Percentiles rank a stretch among this genome's conserved stretches.
These are phyloP conservation scores for Aspergillus incahuasiensis DNA, from an alignment of 495 filamentous ascomycete species.

Conservation along the genomic window DNA sequence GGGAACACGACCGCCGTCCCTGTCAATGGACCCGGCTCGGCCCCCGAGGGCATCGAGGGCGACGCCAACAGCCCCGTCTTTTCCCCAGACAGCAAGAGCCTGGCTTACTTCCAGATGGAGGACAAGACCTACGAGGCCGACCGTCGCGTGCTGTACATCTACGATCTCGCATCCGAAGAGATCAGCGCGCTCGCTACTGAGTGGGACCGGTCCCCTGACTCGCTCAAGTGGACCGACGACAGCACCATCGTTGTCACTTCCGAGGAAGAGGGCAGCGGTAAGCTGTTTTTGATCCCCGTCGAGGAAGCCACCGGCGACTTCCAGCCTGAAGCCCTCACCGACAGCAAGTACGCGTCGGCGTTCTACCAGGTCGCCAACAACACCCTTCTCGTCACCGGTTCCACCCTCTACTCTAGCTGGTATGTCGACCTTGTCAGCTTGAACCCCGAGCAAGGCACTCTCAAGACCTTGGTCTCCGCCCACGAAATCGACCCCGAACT, in stretches of 20 bases:
- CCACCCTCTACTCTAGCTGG: conserved; percentile 31
- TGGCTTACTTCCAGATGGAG: conserved; percentile 42
- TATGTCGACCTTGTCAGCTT: conserved; percentile 30
- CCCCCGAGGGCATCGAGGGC: conserved; percentile 27
- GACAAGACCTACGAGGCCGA: conserved; percentile 34
- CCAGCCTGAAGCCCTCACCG: conserved; percentile 31
- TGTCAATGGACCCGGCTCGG: conserved; percentile 32
- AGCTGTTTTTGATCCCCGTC: conserved; percentile 31
- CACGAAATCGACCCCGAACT: conserved; percentile 36
- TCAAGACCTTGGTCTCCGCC: conserved; percentile 26
- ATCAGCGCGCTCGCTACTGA: conserved; percentile 29
- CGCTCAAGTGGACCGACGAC: conserved; percentile 34
- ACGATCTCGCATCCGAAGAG: conserved; percentile 26
- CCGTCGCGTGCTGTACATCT: conserved; percentile 32
- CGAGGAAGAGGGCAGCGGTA: conserved; percentile 28
- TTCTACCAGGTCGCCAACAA: conserved; percentile 32
- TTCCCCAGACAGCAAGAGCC: conserved; percentile 31
- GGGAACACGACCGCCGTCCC: conserved; percentile 26
- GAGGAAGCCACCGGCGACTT: conserved; percentile 25
- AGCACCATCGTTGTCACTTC: conserved; percentile 27
- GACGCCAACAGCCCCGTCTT: conserved; percentile 33
- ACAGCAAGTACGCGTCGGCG: conserved; percentile 19
- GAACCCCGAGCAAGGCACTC: conserved; percentile 21
- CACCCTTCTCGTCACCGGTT: conserved; percentile 31
- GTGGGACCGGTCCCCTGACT: conserved; percentile 38